phyloP scores from a whole-genome alignment of 192 early-diverging fungal genomes.

The Coemansia sp. region DNA sequence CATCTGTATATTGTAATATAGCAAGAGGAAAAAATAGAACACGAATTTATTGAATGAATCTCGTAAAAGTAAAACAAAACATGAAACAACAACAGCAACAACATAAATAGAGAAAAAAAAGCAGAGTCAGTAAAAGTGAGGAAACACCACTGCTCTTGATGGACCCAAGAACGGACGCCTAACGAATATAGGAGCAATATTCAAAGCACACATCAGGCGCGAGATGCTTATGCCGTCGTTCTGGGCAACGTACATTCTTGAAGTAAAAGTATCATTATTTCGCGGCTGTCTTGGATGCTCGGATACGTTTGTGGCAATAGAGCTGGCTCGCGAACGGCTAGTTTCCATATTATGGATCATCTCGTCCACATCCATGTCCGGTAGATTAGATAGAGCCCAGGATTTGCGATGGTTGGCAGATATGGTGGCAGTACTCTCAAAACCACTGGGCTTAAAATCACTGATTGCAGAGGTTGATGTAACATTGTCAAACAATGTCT shows the following conservation, averaged over 20 bases:
- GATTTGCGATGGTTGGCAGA: background rate
- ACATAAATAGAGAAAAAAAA: conserved; percentile 3
- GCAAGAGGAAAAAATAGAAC: background rate
- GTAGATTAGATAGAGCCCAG: conserved; percentile 5
- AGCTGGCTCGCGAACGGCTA: conserved; percentile 33
- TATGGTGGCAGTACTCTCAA: background rate
- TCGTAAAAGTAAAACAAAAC: background rate
- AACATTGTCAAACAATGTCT: conserved; percentile 15
- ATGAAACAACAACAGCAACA: background rate
- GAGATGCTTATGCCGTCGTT: conserved; percentile 25
- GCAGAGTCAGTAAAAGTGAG: conserved; percentile 25
- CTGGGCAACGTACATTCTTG: too few species aligned
- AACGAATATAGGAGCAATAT: conserved; percentile 41
- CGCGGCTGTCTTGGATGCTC: background rate
- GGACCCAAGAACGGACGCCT: conserved; percentile 43
- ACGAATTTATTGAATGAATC: conserved; percentile 1
- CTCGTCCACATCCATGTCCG: conserved; percentile 43
- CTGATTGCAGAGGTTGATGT: background rate
- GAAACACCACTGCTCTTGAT: conserved; percentile 34
- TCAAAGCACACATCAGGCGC: conserved; percentile 33
- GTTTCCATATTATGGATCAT: background rate
- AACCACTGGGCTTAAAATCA: background rate
- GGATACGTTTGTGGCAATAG: conserved; percentile 8
- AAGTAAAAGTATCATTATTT: too few species aligned
- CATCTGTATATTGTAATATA: conserved; percentile 7